Evolutionary conservation across 2,329 filamentous ascomycete genomes (phyloP).

Genomic region (Parasarocladium wereldwijsianum): DNA sequence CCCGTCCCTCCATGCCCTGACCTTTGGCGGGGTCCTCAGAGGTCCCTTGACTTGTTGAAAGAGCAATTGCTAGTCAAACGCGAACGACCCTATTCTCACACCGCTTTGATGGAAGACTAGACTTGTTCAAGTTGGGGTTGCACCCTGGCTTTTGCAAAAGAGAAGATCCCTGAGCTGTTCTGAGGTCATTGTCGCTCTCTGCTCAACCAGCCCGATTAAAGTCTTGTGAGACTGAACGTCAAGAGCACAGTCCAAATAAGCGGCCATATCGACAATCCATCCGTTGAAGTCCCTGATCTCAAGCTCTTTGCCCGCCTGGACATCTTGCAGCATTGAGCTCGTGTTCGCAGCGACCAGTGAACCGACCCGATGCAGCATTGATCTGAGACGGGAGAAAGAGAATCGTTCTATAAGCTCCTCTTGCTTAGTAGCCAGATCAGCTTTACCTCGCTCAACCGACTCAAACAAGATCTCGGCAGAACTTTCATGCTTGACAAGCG

Average conservation of each 20-base stretch:
- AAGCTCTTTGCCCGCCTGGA: constrained; percentile 32
- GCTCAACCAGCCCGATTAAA: constrained; percentile 28
- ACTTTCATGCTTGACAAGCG: constrained; percentile 46
- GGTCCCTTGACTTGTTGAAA: too few species aligned
- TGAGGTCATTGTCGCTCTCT: constrained; percentile 15
- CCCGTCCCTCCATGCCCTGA: too few species aligned
- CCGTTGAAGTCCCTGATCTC: constrained; percentile 47
- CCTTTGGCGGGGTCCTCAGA: too few species aligned
- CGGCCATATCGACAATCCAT: constrained; percentile 35
- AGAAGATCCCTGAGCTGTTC: constrained; percentile 14
- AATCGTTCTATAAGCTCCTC: constrained; percentile 22
- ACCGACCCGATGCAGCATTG: constrained; percentile 31
- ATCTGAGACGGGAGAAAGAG: constrained; percentile 23
- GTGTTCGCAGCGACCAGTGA: constrained; percentile 35
- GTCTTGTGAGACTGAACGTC: constrained; percentile 23
- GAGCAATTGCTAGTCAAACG: too few species aligned
- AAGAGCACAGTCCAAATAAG: constrained; percentile 18
- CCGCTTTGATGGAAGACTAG: too few species aligned
- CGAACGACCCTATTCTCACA: too few species aligned
- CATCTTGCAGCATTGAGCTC: constrained; percentile 50
- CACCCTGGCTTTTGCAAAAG: background rate
- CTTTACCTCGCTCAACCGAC: background rate
- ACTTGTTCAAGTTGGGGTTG: background rate
- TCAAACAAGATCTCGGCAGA: constrained; percentile 21
- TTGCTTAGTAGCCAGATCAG: constrained; percentile 2